Conservation (phyloP, 1,139 yeast genomes). For the Geotrichum restrictum region DNA sequence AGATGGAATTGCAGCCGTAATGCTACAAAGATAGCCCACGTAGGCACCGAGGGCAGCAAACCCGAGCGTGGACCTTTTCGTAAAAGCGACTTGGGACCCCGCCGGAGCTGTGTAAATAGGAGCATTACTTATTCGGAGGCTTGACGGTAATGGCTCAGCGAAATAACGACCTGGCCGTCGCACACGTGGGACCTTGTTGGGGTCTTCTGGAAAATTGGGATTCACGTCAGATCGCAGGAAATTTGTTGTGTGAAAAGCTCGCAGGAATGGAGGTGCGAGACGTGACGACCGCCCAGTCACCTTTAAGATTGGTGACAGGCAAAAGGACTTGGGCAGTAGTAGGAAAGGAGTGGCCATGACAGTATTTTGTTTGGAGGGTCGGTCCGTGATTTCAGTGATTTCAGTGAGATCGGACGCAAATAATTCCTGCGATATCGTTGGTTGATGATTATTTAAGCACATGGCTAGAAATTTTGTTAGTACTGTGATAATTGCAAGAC, state of each 20-base stretch:
- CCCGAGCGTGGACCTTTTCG: conserved; percentile 40
- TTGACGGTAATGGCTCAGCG: conserved; percentile 36
- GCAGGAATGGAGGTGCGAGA: neutral
- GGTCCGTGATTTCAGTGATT: neutral
- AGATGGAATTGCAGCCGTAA: conserved; percentile 28
- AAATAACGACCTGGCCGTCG: conserved; percentile 38
- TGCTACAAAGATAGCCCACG: conserved; percentile 34
- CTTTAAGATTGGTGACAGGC: neutral
- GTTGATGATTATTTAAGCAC: neutral
- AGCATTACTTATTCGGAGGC: conserved; percentile 32
- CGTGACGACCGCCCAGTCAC: neutral
- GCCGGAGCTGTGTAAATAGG: conserved; percentile 38
- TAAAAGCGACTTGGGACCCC: conserved; percentile 38
- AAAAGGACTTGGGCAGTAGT: neutral
- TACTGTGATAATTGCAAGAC: neutral
- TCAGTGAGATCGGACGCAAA: neutral
- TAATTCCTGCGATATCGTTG: neutral
- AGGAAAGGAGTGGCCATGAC: conserved; percentile 4
- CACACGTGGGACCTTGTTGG: conserved; percentile 25
- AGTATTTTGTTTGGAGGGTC: neutral
- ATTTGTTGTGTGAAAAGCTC: conserved; percentile 1
- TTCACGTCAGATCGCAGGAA: conserved; percentile 13
- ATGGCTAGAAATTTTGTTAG: neutral
- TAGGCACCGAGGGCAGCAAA: conserved; percentile 34
- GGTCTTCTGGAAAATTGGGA: conserved; percentile 21